Base-by-base conservation (phyloP, 1,139 yeast genomes). In the Yamadazyma kanchanaburiensis region DNA sequence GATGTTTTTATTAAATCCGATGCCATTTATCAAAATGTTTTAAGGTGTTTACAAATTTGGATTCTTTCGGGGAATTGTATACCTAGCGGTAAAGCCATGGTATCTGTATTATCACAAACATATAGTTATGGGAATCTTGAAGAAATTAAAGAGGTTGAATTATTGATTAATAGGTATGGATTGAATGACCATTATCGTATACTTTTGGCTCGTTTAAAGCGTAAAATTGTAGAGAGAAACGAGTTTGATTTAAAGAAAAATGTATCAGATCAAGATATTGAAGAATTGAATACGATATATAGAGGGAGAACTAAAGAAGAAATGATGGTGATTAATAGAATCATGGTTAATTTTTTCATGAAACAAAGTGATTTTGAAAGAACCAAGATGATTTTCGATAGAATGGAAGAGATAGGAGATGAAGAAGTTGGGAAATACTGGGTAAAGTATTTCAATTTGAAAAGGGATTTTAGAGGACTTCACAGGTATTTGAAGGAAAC, bases 11-110 rank as follows among this genome's bases (percentile, higher is more conserved):
- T 57, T 4, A 42, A 45, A 20, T 55, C 51, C 6, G 64, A 55
- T 24, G 48, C 66, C 2, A 33, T 64, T 8, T 64, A 62, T 36
- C 68, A 64, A 20, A 55, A 57, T 26, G 22, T 58, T 11, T 34
- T 42, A n/a, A 42, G 40, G n/a, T 31, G 56, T 4, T 40, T 58
- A 27, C 48, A 53, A 18, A 33, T 44, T 3, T 66, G 73, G 73
- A 39, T 45, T 12, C 41, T 45, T 12, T 42, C 58, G 2, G 34
- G 45, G 2, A 51, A 45, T 22, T 48, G 43, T 8, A 27, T 44
- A 8, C 60, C 67, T 4, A 43, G 51, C 19, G 58, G 60, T 4
- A 46, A 48, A 33, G 47, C 58, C 11, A 42, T 65, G 32, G 49
- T 58, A 1, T 27, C 49, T 12, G 33, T 64, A 14, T 38, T 63